Percentiles rank a stretch among this genome's conserved stretches.
Evolutionary conservation across 192 early-diverging fungal species (phyloP).

Genomic region (Gryganskiella cystojenkinii): DNA sequence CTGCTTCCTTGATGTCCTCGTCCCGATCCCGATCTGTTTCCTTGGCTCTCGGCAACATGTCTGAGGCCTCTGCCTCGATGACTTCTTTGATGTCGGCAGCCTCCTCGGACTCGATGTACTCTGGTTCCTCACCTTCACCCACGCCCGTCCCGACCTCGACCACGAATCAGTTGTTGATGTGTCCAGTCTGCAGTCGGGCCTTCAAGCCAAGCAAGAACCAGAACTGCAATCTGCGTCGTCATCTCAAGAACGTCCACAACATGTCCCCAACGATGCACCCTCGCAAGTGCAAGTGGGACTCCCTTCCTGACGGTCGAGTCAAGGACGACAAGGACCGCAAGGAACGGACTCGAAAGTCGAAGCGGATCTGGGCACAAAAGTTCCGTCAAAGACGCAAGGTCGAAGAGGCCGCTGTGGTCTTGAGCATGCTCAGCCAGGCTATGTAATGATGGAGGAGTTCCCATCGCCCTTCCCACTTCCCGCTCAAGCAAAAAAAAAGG

Average conservation of each 20-base stretch:
- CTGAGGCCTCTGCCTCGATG: slow-evolving; percentile 31
- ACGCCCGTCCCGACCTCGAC: slow-evolving; percentile 19
- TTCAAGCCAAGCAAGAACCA: slow-evolving; percentile 55
- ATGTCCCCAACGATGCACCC: slow-evolving; percentile 50
- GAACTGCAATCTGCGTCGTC: slow-evolving; percentile 43
- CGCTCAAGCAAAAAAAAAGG: too few relatives aligned
- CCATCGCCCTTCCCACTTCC: too few relatives aligned
- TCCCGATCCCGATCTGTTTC: not conserved
- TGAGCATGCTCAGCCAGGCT: slow-evolving; percentile 45
- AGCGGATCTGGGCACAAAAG: slow-evolving; percentile 51
- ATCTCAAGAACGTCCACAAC: slow-evolving; percentile 47
- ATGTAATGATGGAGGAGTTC: slow-evolving; percentile 1
- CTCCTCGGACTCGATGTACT: not conserved
- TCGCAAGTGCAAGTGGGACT: slow-evolving; percentile 53
- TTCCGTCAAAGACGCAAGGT: slow-evolving; percentile 49
- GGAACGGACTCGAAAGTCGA: slow-evolving; percentile 47
- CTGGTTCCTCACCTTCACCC: not conserved
- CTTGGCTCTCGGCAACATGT: slow-evolving; percentile 25
- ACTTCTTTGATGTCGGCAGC: slow-evolving; percentile 14
- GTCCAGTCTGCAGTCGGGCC: slow-evolving; percentile 43
- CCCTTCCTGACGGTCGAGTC: slow-evolving; percentile 39
- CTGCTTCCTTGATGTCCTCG: slow-evolving; percentile 1
- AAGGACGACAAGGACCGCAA: slow-evolving; percentile 54
- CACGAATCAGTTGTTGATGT: slow-evolving; percentile 15
- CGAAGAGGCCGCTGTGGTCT: slow-evolving; percentile 45